Percentiles rank a stretch among this genome's conserved stretches.
phyloP scores from a whole-genome alignment of 1,284 basidiomycete genomes.

The Serendipita sp. region DNA sequence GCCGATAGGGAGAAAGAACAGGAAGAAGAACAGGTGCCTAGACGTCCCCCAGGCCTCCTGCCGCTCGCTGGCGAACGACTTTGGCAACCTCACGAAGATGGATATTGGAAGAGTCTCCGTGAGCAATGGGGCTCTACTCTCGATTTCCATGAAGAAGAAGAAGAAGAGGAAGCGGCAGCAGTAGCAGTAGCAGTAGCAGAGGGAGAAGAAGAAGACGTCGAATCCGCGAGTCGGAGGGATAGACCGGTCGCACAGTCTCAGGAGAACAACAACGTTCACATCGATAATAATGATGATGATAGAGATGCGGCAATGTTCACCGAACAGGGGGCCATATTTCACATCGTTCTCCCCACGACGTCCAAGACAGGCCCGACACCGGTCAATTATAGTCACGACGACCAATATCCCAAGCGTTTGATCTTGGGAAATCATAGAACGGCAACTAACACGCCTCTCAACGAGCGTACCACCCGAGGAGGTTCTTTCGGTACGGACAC shows the following conservation, averaged over 20 bases:
- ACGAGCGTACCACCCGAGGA: too few relatives aligned
- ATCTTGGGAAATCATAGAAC: too few relatives aligned
- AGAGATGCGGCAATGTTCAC: too few relatives aligned
- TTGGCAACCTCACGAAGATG: conserved; percentile 3
- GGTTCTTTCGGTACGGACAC: too few relatives aligned
- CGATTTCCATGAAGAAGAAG: background rate
- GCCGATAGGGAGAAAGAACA: too few relatives aligned
- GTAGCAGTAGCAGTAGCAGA: background rate
- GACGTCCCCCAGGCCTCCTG: background rate
- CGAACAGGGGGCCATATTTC: background rate
- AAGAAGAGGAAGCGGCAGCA: background rate
- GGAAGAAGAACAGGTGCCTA: background rate
- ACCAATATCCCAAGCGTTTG: too few relatives aligned
- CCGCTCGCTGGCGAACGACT: background rate
- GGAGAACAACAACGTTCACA: too few relatives aligned
- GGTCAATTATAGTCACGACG: too few relatives aligned
- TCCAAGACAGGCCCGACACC: background rate
- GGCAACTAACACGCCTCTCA: too few relatives aligned
- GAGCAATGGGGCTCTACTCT: background rate
- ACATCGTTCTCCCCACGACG: background rate
- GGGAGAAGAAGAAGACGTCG: background rate
- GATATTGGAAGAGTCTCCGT: background rate
- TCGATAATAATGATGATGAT: too few relatives aligned
- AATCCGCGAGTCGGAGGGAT: too few relatives aligned
- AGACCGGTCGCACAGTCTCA: too few relatives aligned